Conservation (phyloP, 2,329 filamentous ascomycete genomes). For the Xylariomycetidae sp. region DNA sequence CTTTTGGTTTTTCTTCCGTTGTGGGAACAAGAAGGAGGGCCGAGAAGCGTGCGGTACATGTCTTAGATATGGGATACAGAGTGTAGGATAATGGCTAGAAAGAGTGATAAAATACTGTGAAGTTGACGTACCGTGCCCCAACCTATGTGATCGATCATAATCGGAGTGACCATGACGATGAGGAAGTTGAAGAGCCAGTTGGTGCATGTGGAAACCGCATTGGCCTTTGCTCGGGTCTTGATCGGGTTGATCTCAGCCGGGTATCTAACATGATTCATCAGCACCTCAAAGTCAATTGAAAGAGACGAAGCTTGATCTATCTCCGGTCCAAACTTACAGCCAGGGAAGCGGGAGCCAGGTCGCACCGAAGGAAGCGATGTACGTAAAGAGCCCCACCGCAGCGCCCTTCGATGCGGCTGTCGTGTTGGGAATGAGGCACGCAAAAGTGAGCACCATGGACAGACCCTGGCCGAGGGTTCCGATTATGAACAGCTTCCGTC, state of each 20-base stretch:
- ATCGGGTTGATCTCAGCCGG: conserved; percentile 51
- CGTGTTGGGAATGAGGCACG: conserved; percentile 60
- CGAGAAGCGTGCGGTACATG: too few species aligned
- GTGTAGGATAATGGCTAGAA: too few species aligned
- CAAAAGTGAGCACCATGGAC: conserved; percentile 58
- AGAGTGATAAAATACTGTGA: too few species aligned
- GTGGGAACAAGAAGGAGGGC: too few species aligned
- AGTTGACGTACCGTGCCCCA: too few species aligned
- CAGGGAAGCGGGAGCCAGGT: conserved; percentile 62
- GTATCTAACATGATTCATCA: conserved; percentile 24
- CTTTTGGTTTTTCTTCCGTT: too few species aligned
- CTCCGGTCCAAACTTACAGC: conserved; percentile 37
- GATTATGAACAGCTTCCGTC: conserved; percentile 41
- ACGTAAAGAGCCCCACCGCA: conserved; percentile 63
- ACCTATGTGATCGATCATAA: conserved; percentile 54
- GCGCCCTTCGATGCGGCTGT: conserved; percentile 60
- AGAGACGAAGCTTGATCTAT: too few species aligned
- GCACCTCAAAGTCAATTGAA: too few species aligned
- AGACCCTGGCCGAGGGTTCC: conserved; percentile 44
- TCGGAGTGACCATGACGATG: conserved; percentile 59
- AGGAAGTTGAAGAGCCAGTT: conserved; percentile 37
- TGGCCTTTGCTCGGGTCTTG: conserved; percentile 40
- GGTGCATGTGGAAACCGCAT: conserved; percentile 53
- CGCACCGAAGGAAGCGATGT: conserved; percentile 65
- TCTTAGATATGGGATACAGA: too few species aligned